Evolutionary conservation across 768 basidiomycete species (phyloP).

Genomic region (Tubosaeta sp.): DNA sequence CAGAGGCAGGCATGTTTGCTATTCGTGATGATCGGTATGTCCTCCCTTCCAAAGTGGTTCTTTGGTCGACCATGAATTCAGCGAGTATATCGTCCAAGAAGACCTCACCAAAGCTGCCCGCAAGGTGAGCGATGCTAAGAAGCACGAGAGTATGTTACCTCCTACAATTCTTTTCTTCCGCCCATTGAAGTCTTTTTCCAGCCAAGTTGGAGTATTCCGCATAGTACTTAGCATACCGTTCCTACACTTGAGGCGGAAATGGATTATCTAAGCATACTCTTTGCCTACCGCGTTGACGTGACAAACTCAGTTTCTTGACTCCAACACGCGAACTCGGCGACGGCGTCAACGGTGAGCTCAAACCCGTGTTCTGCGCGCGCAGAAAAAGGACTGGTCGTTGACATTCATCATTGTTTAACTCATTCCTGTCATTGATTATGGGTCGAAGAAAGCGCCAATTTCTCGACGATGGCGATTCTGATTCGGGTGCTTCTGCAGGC

Average conservation of each 20-base stretch:
- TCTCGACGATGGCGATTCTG: conserved; percentile 68
- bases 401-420: background rate
- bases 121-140: conserved; percentile 95
- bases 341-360: conserved; percentile 6
- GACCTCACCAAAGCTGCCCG: conserved; percentile 94
- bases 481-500: conserved; percentile 64
- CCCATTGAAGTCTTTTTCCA: conserved; percentile 11
- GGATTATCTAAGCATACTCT: conserved; percentile 11
- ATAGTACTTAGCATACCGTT: conserved; percentile 24
- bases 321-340: background rate
- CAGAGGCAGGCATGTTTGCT: conserved; percentile 97
- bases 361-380: background rate
- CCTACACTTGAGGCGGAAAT: background rate
- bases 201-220: conserved; percentile 45
- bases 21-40: conserved; percentile 89
- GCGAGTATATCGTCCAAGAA: conserved; percentile 90
- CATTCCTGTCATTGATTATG: conserved; percentile 39
- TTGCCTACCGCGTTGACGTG: background rate
- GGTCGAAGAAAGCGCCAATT: conserved; percentile 71
- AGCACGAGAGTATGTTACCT: conserved; percentile 82
- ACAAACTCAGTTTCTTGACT: background rate
- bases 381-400: conserved; percentile 4
- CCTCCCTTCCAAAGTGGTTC: background rate
- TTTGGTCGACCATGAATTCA: conserved; percentile 22
- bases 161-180: background rate